Evolutionary conservation across 441 rosid genomes (phyloP).

Genomic region (Populus hybrid): DNA sequence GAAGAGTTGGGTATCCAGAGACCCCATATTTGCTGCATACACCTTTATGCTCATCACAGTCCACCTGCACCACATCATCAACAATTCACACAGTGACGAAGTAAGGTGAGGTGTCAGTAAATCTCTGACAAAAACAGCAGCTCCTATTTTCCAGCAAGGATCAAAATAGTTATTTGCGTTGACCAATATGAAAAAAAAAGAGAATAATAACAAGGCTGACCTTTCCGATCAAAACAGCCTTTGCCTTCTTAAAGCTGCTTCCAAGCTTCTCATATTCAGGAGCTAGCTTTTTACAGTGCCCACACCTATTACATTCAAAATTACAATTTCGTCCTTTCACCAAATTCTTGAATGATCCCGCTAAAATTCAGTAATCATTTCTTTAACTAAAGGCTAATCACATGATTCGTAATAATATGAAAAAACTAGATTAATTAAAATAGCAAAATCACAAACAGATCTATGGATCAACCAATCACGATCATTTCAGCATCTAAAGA

Average conservation of each 20-base stretch:
- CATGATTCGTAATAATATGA: not conserved
- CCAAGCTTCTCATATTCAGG: constrained; percentile 93
- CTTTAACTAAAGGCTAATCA: not conserved
- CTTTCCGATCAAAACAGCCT: constrained; percentile 85
- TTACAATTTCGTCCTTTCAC: not conserved
- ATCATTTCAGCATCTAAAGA: constrained; percentile 1
- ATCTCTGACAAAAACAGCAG: not conserved
- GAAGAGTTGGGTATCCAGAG: constrained; percentile 83
- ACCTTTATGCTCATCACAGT: constrained; percentile 87
- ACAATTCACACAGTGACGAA: not conserved
- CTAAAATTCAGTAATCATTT: no score
- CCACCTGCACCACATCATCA: constrained; percentile 53
- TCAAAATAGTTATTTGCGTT: not conserved
- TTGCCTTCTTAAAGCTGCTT: constrained; percentile 84
- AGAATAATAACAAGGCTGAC: constrained; percentile 26
- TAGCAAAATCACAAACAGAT: constrained; percentile 9
- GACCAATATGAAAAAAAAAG: not conserved
- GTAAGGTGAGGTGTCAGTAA: not conserved
- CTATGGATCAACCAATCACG: constrained; percentile 12
- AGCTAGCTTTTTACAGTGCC: constrained; percentile 95
- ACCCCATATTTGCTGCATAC: constrained; percentile 83
- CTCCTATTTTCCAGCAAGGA: not conserved
- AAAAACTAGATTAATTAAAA: not conserved
- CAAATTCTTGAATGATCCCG: not conserved
- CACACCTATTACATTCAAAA: constrained; percentile 56